phyloP scores from a whole-genome alignment of 1,284 basidiomycete species.

The Mycena sp. region DNA sequence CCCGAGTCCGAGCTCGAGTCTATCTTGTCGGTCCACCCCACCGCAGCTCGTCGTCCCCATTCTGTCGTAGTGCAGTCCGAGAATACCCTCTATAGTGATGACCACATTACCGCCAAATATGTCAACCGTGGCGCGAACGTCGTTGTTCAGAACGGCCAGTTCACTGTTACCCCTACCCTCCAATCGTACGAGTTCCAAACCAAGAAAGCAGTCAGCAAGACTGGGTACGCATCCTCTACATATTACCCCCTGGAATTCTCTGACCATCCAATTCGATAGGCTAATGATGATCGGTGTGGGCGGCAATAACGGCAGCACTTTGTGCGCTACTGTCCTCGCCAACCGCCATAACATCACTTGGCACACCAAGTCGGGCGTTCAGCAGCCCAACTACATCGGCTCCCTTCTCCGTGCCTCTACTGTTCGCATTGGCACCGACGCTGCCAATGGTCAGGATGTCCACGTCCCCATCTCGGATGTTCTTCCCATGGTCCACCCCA shows the following conservation, averaged over 20 bases:
- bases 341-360: conserved; percentile 96
- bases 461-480: conserved; percentile 94
- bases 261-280: conserved; percentile 50
- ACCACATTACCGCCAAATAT: conserved; percentile 87
- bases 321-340: conserved; percentile 95
- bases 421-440: conserved; percentile 90
- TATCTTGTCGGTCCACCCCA: conserved; percentile 81
- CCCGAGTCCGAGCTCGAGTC: conserved; percentile 73
- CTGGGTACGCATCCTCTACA: conserved; percentile 73
- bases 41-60: conserved; percentile 80
- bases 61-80: conserved; percentile 88
- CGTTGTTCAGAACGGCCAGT: conserved; percentile 73
- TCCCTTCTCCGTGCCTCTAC: conserved; percentile 95
- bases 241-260: conserved; percentile 22
- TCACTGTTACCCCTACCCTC: conserved; percentile 80
- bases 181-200: conserved; percentile 94
- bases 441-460: conserved; percentile 88
- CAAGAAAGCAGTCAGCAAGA: conserved; percentile 87
- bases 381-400: conserved; percentile 97
- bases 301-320: conserved; percentile 97
- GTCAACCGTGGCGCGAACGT: conserved; percentile 86
- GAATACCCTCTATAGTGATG: conserved; percentile 83
- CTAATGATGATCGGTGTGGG: conserved; percentile 97
- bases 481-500: conserved; percentile 98
- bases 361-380: conserved; percentile 93